phyloP scores from a whole-genome alignment of 73 alveolate species.

The Breviolum minutum region DNA sequence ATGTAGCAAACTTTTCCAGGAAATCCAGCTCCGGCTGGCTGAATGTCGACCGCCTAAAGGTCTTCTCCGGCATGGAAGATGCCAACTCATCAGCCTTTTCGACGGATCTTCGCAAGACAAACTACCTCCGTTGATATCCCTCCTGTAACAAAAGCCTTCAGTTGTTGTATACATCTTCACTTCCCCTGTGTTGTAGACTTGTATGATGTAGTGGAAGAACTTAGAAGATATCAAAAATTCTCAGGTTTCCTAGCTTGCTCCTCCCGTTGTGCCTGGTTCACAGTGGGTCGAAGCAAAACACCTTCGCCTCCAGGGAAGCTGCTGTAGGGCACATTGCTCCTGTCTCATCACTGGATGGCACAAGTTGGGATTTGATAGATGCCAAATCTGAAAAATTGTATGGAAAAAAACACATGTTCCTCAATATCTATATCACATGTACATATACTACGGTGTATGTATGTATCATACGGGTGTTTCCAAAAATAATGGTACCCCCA shows the following conservation, averaged over 20 bases:
- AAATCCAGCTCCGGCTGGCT: too few relatives aligned
- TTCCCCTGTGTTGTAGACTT: neutral
- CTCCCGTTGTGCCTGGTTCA: constrained; percentile 16
- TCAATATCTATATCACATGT: too few relatives aligned
- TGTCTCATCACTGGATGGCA: too few relatives aligned
- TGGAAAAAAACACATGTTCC: too few relatives aligned
- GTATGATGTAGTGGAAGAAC: neutral
- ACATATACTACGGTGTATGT: too few relatives aligned
- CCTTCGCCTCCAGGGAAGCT: neutral
- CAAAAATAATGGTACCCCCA: too few relatives aligned
- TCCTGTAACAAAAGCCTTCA: too few relatives aligned
- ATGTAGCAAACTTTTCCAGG: too few relatives aligned
- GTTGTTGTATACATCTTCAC: neutral
- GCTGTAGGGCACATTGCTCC: constrained; percentile 67
- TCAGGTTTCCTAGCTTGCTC: neutral
- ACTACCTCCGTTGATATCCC: neutral
- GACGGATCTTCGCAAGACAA: neutral
- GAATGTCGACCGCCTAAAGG: neutral
- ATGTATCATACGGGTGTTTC: too few relatives aligned
- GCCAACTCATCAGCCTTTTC: constrained; percentile 83
- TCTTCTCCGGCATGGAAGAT: constrained; percentile 19
- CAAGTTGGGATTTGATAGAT: too few relatives aligned
- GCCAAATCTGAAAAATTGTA: too few relatives aligned
- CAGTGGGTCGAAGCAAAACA: neutral
- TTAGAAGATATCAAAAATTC: neutral